Base-by-base conservation (phyloP, 768 basidiomycete genomes). In the Crassisporium funariophilum region DNA sequence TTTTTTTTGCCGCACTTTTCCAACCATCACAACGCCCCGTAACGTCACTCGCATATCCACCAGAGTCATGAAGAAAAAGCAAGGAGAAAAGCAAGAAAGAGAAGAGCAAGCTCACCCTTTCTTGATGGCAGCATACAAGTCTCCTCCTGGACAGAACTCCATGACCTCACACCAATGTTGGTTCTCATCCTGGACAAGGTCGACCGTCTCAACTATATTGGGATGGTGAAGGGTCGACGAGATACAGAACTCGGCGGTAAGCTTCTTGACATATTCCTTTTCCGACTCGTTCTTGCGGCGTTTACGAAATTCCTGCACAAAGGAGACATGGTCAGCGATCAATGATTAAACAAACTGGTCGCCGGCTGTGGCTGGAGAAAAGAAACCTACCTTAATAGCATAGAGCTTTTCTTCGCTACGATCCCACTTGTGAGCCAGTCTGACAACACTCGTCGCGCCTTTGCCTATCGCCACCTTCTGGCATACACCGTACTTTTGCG, bases 241-340 rank as follows among this genome's bases (percentile, higher is more conserved):
- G 53, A 98, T 98, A 70, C 95, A 98, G 70, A 98, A 98, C 66
- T 98, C 95, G 19, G 95, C 93, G 5, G 95, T 99, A 58, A 99
- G 87, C 69, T 99, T 99, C 83, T 99, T 99, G 73, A 99, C 86
- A 61, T 99, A 99, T 73, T 99, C 95, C 68, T 97, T 97, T 70
- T 99, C 95, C 4, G 94, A 84, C 73, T 99, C 95, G 61, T 95
- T 97, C 81, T 95, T 95, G 58, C 95, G 83, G 53, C 95, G 83
- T 68, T 97, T 98, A 42, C 95, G 88, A 77, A 99, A 99, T 71
- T 99, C 95, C 93, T 95, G 52, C 16, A 51, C 16, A 16, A 39
- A 29, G 20, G n/a, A 36, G 44, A 13, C 24, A 39, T 47, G 43
- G 41, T 42, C 49, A 33, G 25, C 15, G 21, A 23, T 34, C 19